Conservation (phyloP, 2,329 filamentous ascomycete species). For the Chrysosphaeria jannelii region DNA sequence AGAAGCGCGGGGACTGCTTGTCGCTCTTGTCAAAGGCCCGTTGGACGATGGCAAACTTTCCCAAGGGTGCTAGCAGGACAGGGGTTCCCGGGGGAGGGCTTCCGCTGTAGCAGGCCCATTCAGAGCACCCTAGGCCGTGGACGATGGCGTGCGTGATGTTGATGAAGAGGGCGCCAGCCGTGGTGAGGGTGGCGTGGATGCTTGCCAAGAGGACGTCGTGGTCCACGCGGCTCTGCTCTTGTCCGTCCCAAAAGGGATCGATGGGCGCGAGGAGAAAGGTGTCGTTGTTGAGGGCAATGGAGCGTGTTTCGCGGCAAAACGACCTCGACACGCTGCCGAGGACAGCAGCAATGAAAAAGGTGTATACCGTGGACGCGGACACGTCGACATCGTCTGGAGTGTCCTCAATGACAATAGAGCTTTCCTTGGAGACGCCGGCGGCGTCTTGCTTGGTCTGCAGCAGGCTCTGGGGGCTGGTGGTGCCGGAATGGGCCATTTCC, state of each 20-base stretch:
- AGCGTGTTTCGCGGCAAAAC: slow-evolving; percentile 17
- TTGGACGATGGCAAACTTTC: slow-evolving; percentile 15
- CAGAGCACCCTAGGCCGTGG: slow-evolving; percentile 15
- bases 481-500: no score
- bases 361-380: slow-evolving; percentile 21
- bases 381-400: no score
- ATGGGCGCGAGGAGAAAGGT: slow-evolving; percentile 16
- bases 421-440: no score
- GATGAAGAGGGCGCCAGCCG: slow-evolving; percentile 21
- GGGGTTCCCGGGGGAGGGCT: slow-evolving; percentile 13
- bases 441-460: no score
- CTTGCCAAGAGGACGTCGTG: slow-evolving; percentile 14
- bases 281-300: slow-evolving; percentile 21
- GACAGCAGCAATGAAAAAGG: slow-evolving; percentile 21
- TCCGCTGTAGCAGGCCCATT: slow-evolving; percentile 13
- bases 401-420: no score
- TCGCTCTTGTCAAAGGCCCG: slow-evolving; percentile 5
- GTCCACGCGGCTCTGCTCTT: slow-evolving; percentile 4
- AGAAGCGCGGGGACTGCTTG: slow-evolving; percentile 1
- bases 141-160: slow-evolving; percentile 17
- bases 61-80: slow-evolving; percentile 24
- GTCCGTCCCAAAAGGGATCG: slow-evolving; percentile 7
- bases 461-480: no score
- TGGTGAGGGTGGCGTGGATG: slow-evolving; percentile 23
- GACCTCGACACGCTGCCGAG: slow-evolving; percentile 18